phyloP scores from a whole-genome alignment of 1,284 basidiomycete genomes.

The Vanrija sp. region DNA sequence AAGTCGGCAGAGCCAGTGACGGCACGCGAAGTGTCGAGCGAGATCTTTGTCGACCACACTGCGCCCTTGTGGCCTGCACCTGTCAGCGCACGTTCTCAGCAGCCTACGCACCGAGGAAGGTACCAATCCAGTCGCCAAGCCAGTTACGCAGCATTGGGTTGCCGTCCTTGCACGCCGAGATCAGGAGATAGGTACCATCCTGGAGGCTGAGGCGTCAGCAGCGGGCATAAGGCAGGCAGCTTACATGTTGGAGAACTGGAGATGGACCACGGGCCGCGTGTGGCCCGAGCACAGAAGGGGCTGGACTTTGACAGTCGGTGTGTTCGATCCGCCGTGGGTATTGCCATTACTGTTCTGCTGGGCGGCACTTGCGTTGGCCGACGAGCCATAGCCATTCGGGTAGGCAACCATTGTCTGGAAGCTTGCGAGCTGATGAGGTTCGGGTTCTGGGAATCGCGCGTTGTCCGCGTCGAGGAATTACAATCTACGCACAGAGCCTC shows the following conservation, averaged over 20 bases:
- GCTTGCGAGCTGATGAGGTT: too few species aligned
- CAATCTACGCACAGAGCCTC: too few species aligned
- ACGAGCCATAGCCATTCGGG: slow-evolving; percentile 22
- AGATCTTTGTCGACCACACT: slow-evolving; percentile 94
- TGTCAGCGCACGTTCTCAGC: not conserved
- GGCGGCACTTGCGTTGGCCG: slow-evolving; percentile 2
- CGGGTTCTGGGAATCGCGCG: too few species aligned
- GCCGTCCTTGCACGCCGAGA: slow-evolving; percentile 94
- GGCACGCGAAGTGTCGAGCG: slow-evolving; percentile 76
- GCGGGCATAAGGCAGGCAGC: slow-evolving; percentile 6
- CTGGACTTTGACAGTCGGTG: slow-evolving; percentile 37
- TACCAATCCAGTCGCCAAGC: slow-evolving; percentile 99
- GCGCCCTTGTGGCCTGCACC: slow-evolving; percentile 84
- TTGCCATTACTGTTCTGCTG: slow-evolving; percentile 12
- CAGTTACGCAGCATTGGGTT: slow-evolving; percentile 94
- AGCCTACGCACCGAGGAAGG: slow-evolving; percentile 66
- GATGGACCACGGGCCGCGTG: slow-evolving; percentile 80
- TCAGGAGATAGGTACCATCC: slow-evolving; percentile 78
- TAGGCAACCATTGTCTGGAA: slow-evolving; percentile 16
- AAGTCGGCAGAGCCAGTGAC: slow-evolving; percentile 96
- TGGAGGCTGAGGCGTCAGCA: slow-evolving; percentile 50
- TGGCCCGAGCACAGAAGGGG: slow-evolving; percentile 56
- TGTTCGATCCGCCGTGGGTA: not conserved
- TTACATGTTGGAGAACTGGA: slow-evolving; percentile 71
- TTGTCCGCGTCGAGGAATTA: too few species aligned